Base-by-base conservation (phyloP, 2,329 filamentous ascomycete species). In the Aspergillus intermedius region DNA sequence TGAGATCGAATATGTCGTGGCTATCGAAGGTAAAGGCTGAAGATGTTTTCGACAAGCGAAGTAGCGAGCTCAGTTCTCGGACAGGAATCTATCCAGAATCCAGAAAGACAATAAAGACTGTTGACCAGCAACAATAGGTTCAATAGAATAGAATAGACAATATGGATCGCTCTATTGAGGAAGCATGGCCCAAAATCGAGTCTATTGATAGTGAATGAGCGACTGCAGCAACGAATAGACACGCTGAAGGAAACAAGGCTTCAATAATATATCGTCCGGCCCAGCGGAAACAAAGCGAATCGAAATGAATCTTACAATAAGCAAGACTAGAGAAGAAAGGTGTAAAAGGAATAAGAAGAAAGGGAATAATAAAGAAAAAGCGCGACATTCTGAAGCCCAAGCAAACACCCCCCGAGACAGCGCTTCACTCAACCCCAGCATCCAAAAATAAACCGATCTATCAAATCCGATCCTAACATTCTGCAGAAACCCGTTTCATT, bases 41-140 rank as follows among this genome's bases (percentile, higher is more conserved):
- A 3, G 17, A 19, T 19, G 17, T 19, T 19, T 19, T 19, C 17
- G 17, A 19, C 17, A 19, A 19, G 3, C 17, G 17, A 19, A 19
- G 17, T 19, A 19, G 17, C 17, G 17, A 19, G 22, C 9, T 21
- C 21, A 23, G 19, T n/a, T 28, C 12, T 37, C 28, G n/a, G 21
- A 9, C 7, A 37, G 9, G 8, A 43, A 15, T 47, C 39, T 43
- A 48, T 22, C 32, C 32, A 45, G 28, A 19, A 49, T 19, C 40
- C 41, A 44, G 23, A 44, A 39, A 44, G 21, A 22, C 28, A 42
- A 46, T 41, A 17, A 39, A 40, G 17, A 46, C 42, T 10, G 48
- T 55, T 54, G 53, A 12, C 56, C 58, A 50, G 55, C 57, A 58
- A 54, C 48, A 50, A 50, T 37, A n/a, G 34, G 19, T 46, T 46